Evolutionary conservation across 805 yeast genomes (phyloP), one percentile per base, ranked within the genome.

Genomic region (Candida morakotiae): DNA sequence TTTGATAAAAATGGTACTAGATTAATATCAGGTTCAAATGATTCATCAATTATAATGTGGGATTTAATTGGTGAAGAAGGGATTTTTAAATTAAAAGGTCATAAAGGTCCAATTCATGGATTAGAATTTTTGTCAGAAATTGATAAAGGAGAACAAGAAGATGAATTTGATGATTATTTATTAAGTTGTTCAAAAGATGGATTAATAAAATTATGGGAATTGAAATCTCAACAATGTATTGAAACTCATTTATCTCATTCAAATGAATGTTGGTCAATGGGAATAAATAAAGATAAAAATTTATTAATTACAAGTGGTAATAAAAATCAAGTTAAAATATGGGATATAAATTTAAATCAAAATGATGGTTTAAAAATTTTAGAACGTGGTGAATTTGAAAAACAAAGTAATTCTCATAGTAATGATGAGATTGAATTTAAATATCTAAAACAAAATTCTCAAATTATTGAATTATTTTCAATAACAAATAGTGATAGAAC

Each of bases 191-290:
- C 94, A 2, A 89, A 88, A 53, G 99, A 93, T 56, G 98, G 98
- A 0, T 66, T 88, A 34, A 71, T 93, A 47, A 93, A 93, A 56
- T 61, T 93, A 24, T 93, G 99, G 99, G 98, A 93, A 53, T 62
- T 93, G 48, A 83, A 81, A 51, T 66, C 93, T 3, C 87, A 85
- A 55, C 95, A 87, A 56, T 87, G 97, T 61, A 68, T 88, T 4
- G 99, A 93, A 56, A 89, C 98, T 1, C 97, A 89, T 56, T 79
- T 88, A 43, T 96, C 97, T 0, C 96, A 87, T 56, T 72, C 84
- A 16, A 89, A 91, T 41, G 98, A 93, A 59, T 87, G 96, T 64
- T 93, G 98, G 98, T 68, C 85, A 2, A 58, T 88, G 51, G 84
- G 77, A 3, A 55, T 79, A 14, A 64, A 67, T 30, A 55, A 58